phyloP scores from a whole-genome alignment of 1,139 yeast genomes.

The Kluyveromyces marxianus region DNA sequence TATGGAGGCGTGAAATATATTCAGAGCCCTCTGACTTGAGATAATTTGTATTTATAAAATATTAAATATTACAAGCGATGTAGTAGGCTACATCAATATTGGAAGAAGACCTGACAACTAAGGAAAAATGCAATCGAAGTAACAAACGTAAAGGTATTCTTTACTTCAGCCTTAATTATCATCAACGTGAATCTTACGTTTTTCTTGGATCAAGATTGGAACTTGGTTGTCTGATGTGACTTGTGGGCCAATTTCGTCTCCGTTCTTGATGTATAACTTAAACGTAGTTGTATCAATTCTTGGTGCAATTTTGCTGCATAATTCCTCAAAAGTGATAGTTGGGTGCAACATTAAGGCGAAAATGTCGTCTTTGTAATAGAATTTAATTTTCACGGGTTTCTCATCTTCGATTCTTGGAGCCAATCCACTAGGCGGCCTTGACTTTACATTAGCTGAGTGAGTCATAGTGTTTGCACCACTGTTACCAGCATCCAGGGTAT shows the following conservation, averaged over 20 bases:
- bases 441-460: conserved; percentile 10
- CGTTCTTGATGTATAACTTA: conserved; percentile 28
- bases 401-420: conserved; percentile 15
- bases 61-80: conserved; percentile 13
- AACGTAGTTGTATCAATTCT: conserved; percentile 43
- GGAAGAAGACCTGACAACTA: neutral
- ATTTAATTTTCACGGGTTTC: conserved; percentile 55
- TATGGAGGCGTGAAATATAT: too few species aligned
- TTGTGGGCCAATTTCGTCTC: conserved; percentile 27
- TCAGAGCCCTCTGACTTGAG: too few species aligned
- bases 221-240: conserved; percentile 31
- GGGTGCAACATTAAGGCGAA: conserved; percentile 76
- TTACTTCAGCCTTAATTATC: conserved; percentile 14
- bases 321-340: conserved; percentile 50
- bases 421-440: conserved; percentile 23
- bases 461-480: conserved; percentile 13
- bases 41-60: conserved; percentile 5
- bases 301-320: conserved; percentile 57
- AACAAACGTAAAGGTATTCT: neutral
- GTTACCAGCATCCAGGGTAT: conserved; percentile 3
- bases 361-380: conserved; percentile 82
- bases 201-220: conserved; percentile 27
- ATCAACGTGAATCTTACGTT: conserved; percentile 31
- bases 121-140: neutral
- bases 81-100: neutral